Percentiles rank a stretch among this genome's conserved stretches.
Conservation (phyloP, 169 alveolate species). For the Plasmodium ovale region DNA sequence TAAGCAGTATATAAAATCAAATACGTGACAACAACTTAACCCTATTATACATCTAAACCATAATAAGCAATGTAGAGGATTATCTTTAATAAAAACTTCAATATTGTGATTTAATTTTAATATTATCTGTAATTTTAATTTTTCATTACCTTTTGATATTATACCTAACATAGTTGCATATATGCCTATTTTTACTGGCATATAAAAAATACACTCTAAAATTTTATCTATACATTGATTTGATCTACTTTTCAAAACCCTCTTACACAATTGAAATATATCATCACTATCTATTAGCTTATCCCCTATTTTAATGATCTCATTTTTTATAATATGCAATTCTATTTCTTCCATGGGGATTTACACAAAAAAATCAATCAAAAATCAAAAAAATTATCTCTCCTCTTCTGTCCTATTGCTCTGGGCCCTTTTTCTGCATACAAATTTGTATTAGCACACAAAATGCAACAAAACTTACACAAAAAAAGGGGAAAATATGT, state of each 20-base stretch:
- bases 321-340: slow-evolving; percentile 66
- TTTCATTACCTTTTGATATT: slow-evolving; percentile 62
- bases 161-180: slow-evolving; percentile 74
- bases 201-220: slow-evolving; percentile 69
- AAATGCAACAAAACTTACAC: no score
- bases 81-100: slow-evolving; percentile 57
- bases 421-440: not conserved
- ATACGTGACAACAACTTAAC: slow-evolving; percentile 62
- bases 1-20: slow-evolving; percentile 46
- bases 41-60: slow-evolving; percentile 74
- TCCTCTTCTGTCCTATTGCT: no score
- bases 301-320: slow-evolving; percentile 73
- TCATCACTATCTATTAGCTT: slow-evolving; percentile 74
- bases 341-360: slow-evolving; percentile 71
- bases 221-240: slow-evolving; percentile 54
- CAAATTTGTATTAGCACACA: no score
- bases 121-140: slow-evolving; percentile 43
- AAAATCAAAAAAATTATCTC: no score
- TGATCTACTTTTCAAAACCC: slow-evolving; percentile 41
- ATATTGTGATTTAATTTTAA: slow-evolving; percentile 72
- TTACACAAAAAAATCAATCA: not conserved
- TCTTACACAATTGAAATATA: slow-evolving; percentile 68
- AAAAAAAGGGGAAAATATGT: no score
- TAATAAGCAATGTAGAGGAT: slow-evolving; percentile 44
- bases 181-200: slow-evolving; percentile 74